Percentiles rank a stretch among this genome's conserved stretches.
phyloP scores from a whole-genome alignment of 2,329 filamentous ascomycete species.

The Stromatinia cepivora region DNA sequence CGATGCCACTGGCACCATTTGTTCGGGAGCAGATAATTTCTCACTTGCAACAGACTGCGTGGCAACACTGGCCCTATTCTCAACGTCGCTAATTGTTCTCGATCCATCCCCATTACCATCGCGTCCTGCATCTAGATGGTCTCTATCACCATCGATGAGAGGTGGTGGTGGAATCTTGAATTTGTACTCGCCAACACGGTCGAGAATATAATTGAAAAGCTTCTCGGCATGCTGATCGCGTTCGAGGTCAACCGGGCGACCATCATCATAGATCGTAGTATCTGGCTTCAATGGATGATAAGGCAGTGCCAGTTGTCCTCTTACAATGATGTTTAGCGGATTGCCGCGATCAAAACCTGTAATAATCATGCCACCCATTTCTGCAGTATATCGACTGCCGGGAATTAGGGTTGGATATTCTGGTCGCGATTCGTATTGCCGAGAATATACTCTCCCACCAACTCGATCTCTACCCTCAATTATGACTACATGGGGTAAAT shows the following conservation, averaged over 20 bases:
- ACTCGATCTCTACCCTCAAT: slow-evolving; percentile 85
- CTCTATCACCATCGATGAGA: slow-evolving; percentile 78
- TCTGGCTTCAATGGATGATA: slow-evolving; percentile 80
- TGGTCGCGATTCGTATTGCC: slow-evolving; percentile 61
- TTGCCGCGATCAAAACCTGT: slow-evolving; percentile 97
- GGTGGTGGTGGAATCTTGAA: slow-evolving; percentile 70
- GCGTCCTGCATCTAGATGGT: slow-evolving; percentile 77
- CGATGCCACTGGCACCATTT: slow-evolving; percentile 63
- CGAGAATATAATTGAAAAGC: slow-evolving; percentile 91
- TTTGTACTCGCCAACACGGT: slow-evolving; percentile 87
- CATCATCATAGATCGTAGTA: slow-evolving; percentile 87
- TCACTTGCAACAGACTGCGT: slow-evolving; percentile 52
- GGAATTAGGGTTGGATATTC: slow-evolving; percentile 54
- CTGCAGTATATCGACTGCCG: slow-evolving; percentile 72
- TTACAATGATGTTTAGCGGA: slow-evolving; percentile 84
- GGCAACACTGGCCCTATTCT: slow-evolving; percentile 61
- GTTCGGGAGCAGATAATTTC: slow-evolving; percentile 38
- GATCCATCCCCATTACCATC: slow-evolving; percentile 71
- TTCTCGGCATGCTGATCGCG: slow-evolving; percentile 84
- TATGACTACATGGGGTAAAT: slow-evolving; percentile 72
- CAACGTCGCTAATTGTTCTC: slow-evolving; percentile 70
- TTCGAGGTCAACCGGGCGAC: slow-evolving; percentile 72
- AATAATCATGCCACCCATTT: slow-evolving; percentile 98
- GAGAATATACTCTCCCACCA: slow-evolving; percentile 92
- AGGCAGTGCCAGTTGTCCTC: slow-evolving; percentile 82